Evolutionary conservation across 2,329 filamentous ascomycete species (phyloP).

Genomic region (Rutstroemia sp.): DNA sequence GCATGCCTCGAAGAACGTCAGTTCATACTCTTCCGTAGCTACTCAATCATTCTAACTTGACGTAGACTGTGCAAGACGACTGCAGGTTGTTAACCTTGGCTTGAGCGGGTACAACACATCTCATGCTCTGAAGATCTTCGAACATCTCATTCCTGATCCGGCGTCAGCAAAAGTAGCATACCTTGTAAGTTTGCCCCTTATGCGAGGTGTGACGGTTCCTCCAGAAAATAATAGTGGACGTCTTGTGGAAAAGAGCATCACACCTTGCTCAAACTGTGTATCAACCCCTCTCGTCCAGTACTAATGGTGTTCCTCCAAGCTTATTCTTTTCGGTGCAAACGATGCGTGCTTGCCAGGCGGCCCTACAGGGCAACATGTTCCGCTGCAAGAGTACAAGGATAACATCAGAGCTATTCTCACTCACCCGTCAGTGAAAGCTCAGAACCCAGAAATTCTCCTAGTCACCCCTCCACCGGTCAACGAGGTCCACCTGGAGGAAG

Average conservation of each 20-base stretch:
- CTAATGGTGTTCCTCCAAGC: constrained; percentile 8
- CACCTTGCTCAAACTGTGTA: background rate
- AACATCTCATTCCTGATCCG: constrained; percentile 63
- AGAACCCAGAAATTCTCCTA: constrained; percentile 67
- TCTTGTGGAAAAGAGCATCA: background rate
- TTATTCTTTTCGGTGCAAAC: constrained; percentile 81
- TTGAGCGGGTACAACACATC: constrained; percentile 76
- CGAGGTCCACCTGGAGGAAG: constrained; percentile 34
- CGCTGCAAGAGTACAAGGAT: constrained; percentile 63
- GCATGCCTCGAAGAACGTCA: constrained; percentile 45
- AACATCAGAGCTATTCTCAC: constrained; percentile 67
- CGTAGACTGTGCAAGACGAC: constrained; percentile 63
- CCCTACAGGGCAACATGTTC: constrained; percentile 63
- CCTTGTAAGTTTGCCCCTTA: constrained; percentile 34
- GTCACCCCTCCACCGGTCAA: constrained; percentile 79
- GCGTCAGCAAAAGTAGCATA: constrained; percentile 56
- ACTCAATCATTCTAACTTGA: constrained; percentile 3
- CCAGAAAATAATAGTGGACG: background rate
- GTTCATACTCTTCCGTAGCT: constrained; percentile 9
- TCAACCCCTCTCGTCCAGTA: background rate
- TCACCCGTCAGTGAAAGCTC: constrained; percentile 61
- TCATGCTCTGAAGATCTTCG: constrained; percentile 63
- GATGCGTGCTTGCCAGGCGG: constrained; percentile 63
- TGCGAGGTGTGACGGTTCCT: background rate
- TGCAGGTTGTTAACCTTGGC: constrained; percentile 86